A percentile compares a stretch with the other conserved stretches of the same genome.
phyloP scores from a whole-genome alignment of 108 stramenopile genomes.

The Skeletonema costatum region DNA sequence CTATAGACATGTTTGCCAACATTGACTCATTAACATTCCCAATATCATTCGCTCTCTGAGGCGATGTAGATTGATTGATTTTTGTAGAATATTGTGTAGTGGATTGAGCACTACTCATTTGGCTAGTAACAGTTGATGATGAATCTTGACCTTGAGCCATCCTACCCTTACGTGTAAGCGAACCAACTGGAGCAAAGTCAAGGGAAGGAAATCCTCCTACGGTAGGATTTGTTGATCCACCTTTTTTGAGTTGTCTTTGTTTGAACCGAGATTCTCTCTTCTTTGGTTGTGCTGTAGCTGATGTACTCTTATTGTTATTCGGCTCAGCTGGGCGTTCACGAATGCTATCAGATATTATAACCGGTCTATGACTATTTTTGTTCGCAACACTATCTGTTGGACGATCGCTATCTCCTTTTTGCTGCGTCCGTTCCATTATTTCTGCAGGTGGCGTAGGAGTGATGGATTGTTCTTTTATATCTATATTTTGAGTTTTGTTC shows the following conservation, averaged over 20 bases:
- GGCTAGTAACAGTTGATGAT: background rate
- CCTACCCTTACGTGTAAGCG: constrained; percentile 43
- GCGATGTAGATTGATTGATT: background rate
- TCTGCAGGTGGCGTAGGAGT: constrained; percentile 1
- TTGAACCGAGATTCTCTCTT: constrained; percentile 44
- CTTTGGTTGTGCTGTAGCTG: constrained; percentile 6
- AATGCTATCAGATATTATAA: constrained; percentile 40
- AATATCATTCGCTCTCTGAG: constrained; percentile 9
- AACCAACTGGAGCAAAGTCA: constrained; percentile 44
- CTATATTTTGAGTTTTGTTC: background rate
- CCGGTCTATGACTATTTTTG: constrained; percentile 12
- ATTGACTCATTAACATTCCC: constrained; percentile 55
- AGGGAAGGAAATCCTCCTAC: constrained; percentile 50
- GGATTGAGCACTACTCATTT: background rate
- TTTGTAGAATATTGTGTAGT: background rate
- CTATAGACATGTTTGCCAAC: constrained; percentile 68
- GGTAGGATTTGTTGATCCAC: constrained; percentile 16
- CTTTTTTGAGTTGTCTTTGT: constrained; percentile 29
- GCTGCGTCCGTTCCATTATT: background rate
- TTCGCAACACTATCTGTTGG: background rate
- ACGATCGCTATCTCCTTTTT: background rate
- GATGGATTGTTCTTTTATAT: background rate
- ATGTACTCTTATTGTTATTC: background rate
- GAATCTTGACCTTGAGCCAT: background rate
- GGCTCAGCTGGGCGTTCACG: constrained; percentile 33